Evolutionary conservation across 208 protist species (phyloP), one percentile per base, ranked within the genome.

Genomic region (Acanthamoeba castellanii): DNA sequence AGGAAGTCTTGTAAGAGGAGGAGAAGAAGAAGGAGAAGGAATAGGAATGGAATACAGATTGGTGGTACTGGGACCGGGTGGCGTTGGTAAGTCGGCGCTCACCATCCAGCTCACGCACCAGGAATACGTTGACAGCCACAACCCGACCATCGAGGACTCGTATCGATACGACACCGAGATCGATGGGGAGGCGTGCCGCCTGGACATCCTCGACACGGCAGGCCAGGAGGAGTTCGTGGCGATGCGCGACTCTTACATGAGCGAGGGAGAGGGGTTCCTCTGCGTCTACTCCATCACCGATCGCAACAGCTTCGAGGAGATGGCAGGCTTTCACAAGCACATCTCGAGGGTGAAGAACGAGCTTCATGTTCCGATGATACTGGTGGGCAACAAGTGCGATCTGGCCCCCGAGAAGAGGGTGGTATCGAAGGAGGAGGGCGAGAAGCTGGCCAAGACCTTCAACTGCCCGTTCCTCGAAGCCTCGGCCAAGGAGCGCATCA

Each of bases 401-500:
- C 47, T 52, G 13, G 47, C 47, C 47, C 47, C 47, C 47, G 78
- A 95, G 22, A 84, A 98, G 64, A 94, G 96, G 32, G 81, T 94
- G 78, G 97, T 98, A 4, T 55, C 81, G 32, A 95, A 66, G 20
- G 50, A 68, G 11, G 96, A 98, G 85, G 97, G 97, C 59, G 70
- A 96, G 30, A 96, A 97, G 20, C 90, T 98, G 14, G 97, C 97
- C 42, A 94, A 76, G 45, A 91, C 72, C 22, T 97, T 97, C 57
- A 81, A 82, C 30, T 96, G 55, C 55, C 13, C 52, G 0, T 97
- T 96, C 74, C 45, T 96, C 27, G 96, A 97, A 68, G 66, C 95
- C 72, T 59, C 97, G 50, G 96, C 97, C 7, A 98, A 98, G 96
- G 93, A 94, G n/a, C 93, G 98, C 74, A 94, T 98, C 22, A 98